Evolutionary conservation across 2,329 filamentous ascomycete genomes (phyloP).

Genomic region (Allantophomopsis lycopodina): DNA sequence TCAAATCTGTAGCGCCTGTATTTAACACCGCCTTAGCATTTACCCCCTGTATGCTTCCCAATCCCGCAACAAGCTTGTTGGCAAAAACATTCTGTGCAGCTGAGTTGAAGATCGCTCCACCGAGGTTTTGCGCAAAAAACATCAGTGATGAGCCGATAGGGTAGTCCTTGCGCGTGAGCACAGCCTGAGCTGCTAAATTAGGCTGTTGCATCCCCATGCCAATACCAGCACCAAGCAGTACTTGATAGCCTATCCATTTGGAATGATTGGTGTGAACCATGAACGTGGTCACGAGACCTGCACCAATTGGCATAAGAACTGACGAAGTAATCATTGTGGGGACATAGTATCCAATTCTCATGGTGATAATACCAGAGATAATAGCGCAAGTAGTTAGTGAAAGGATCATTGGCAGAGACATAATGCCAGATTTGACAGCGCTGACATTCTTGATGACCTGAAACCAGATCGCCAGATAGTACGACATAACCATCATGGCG

Average conservation of each 20-base stretch:
- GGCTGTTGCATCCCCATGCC: slow-evolving; percentile 12
- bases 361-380: neutral
- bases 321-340: slow-evolving; percentile 38
- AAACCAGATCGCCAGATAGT: slow-evolving; percentile 30
- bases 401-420: slow-evolving; percentile 17
- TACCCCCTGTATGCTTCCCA: slow-evolving; percentile 1
- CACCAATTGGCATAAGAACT: slow-evolving; percentile 18
- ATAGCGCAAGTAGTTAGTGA: slow-evolving; percentile 8
- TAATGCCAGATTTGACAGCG: slow-evolving; percentile 26
- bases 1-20: slow-evolving; percentile 36
- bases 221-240: slow-evolving; percentile 12
- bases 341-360: slow-evolving; percentile 39
- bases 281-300: slow-evolving; percentile 39
- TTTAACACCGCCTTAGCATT: slow-evolving; percentile 3
- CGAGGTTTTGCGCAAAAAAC: slow-evolving; percentile 12
- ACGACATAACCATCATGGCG: slow-evolving; percentile 20
- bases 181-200: slow-evolving; percentile 11
- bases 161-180: slow-evolving; percentile 11
- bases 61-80: slow-evolving; percentile 10
- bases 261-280: slow-evolving; percentile 25
- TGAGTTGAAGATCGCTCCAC: slow-evolving; percentile 11
- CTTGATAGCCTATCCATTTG: slow-evolving; percentile 19
- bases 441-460: slow-evolving; percentile 24
- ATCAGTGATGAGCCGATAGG: slow-evolving; percentile 11
- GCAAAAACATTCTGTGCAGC: slow-evolving; percentile 16